These are phyloP conservation scores for Striga hermonthica DNA, from an alignment of 305 asterid genomes.

Conservation along the genomic window DNA sequence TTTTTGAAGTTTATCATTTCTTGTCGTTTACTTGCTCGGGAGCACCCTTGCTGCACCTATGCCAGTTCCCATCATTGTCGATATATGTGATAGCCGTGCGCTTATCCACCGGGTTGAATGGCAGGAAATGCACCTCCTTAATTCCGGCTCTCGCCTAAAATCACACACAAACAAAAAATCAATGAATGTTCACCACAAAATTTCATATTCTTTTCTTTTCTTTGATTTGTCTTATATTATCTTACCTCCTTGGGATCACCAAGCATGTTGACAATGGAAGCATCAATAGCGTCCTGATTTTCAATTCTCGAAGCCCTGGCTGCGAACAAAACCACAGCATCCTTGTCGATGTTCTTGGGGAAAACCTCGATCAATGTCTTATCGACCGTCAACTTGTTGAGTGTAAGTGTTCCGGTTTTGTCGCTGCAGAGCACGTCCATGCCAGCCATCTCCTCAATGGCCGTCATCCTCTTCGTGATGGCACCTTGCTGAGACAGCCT, in stretches of 20 bases:
- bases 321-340: constrained; percentile 42
- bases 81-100: constrained; percentile 30
- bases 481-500: constrained; percentile 64
- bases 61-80: not conserved
- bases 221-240: not conserved
- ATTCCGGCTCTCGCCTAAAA: constrained; percentile 72
- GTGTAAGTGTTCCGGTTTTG: constrained; percentile 68
- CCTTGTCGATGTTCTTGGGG: constrained; percentile 38
- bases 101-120: constrained; percentile 84
- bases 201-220: too few species aligned
- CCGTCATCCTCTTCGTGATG: constrained; percentile 73
- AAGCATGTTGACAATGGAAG: constrained; percentile 27
- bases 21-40: constrained; percentile 99
- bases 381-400: constrained; percentile 67
- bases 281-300: constrained; percentile 76
- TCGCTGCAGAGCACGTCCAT: constrained; percentile 63
- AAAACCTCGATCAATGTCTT: constrained; percentile 52
- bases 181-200: too few species aligned
- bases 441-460: constrained; percentile 40
- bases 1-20: too few species aligned
- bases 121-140: constrained; percentile 78
- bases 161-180: not conserved
- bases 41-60: constrained; percentile 90
- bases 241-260: constrained; percentile 56
- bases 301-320: constrained; percentile 66